A percentile compares a stretch with the other conserved stretches of the same genome.
phyloP scores from a whole-genome alignment of 495 filamentous ascomycete species.

The Talaromyces stipitatus region DNA sequence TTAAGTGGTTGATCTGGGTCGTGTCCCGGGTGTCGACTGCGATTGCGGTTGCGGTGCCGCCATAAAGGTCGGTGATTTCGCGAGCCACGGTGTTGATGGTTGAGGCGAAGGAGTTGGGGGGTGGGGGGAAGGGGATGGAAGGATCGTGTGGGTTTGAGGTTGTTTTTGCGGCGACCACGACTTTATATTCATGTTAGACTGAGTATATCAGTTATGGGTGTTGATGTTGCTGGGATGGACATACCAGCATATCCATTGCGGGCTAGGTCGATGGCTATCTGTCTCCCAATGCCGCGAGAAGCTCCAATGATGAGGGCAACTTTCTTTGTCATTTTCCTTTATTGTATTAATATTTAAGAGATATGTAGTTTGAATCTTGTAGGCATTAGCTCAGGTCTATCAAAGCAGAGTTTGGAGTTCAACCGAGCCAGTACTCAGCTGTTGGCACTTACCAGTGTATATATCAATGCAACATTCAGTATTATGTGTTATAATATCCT shows the following conservation, averaged over 20 bases:
- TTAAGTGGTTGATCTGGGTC: constrained; percentile 52
- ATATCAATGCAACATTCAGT: background rate
- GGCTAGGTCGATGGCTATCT: constrained; percentile 69
- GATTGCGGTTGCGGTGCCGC: constrained; percentile 58
- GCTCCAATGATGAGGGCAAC: constrained; percentile 69
- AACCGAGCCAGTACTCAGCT: background rate
- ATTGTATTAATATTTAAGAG: too few relatives aligned
- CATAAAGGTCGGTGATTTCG: constrained; percentile 58
- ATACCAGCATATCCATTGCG: constrained; percentile 62
- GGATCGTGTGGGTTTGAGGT: constrained; percentile 50
- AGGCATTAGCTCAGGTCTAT: background rate
- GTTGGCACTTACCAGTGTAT: background rate
- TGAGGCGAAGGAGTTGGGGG: constrained; percentile 71
- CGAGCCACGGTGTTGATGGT: constrained; percentile 79
- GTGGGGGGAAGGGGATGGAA: constrained; percentile 59
- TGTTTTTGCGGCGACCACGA: constrained; percentile 75
- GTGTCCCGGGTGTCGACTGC: constrained; percentile 62
- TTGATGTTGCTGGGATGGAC: background rate
- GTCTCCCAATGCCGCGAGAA: constrained; percentile 71
- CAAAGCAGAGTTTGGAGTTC: too few relatives aligned
- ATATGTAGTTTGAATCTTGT: background rate
- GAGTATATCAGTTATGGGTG: background rate
- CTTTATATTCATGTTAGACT: constrained; percentile 28
- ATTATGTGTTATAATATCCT: background rate
- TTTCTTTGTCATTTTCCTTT: constrained; percentile 26